Percentiles rank a stretch among this genome's conserved stretches.
These are phyloP conservation scores for Globisporangium paddicum DNA, from an alignment of 352 stramenopile species.

Conservation along the genomic window DNA sequence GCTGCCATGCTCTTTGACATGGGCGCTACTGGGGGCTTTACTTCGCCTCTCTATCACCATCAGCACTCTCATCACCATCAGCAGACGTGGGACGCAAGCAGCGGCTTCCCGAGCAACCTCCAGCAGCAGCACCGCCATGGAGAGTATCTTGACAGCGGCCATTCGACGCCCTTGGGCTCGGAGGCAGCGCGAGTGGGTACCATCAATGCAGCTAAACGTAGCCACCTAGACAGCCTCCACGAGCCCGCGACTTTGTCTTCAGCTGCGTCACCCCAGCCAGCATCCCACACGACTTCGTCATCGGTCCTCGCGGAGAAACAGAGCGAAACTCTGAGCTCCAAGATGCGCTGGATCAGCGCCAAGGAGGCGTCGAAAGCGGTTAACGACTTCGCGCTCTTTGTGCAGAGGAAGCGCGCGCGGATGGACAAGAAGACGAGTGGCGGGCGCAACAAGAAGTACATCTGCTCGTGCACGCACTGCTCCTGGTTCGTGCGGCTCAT, in stretches of 20 bases:
- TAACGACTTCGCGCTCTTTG: conserved; percentile 70
- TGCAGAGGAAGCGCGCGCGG: conserved; percentile 75
- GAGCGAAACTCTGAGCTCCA: conserved; percentile 16
- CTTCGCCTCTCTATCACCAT: not conserved
- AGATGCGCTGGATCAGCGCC: conserved; percentile 77
- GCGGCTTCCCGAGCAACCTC: not conserved
- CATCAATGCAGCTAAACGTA: not conserved
- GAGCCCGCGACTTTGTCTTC: not conserved
- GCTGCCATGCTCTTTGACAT: conserved; percentile 2
- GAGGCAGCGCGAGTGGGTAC: not conserved
- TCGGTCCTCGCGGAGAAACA: conserved; percentile 6
- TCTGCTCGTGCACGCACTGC: conserved; percentile 70
- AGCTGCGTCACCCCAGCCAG: not conserved
- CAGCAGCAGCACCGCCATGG: not conserved
- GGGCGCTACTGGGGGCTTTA: not conserved
- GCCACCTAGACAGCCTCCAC: not conserved
- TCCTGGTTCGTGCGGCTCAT: conserved; percentile 78
- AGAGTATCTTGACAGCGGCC: not conserved
- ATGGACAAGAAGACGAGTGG: conserved; percentile 80
- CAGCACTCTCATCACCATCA: not conserved
- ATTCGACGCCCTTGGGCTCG: not conserved
- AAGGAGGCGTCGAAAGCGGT: conserved; percentile 80
- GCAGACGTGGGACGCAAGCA: not conserved
- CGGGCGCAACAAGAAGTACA: conserved; percentile 84
- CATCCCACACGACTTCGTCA: not conserved